Percentiles rank a stretch among this genome's conserved stretches.
phyloP scores from a whole-genome alignment of 225 moss, liverwort and hornwort genomes.

The Sphagnum contortum region DNA sequence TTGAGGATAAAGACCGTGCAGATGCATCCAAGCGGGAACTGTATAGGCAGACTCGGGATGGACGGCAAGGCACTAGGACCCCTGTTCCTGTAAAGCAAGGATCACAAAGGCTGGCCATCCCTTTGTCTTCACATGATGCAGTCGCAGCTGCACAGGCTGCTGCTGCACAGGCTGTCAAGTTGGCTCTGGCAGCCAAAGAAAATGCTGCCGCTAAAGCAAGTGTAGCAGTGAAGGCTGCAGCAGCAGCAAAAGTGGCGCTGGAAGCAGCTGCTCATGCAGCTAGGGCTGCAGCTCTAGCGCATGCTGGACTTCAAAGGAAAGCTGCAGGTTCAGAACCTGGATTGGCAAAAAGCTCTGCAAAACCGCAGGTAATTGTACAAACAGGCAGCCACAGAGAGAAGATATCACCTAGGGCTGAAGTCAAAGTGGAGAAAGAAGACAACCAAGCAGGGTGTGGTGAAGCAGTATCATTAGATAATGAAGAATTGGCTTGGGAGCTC shows the following conservation, averaged over 20 bases:
- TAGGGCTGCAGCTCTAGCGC: conserved; percentile 47
- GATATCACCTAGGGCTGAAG: conserved; percentile 28
- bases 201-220: conserved; percentile 74
- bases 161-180: conserved; percentile 59
- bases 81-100: conserved; percentile 17
- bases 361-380: conserved; percentile 42
- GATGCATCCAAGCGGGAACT: conserved; percentile 38
- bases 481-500: conserved; percentile 83
- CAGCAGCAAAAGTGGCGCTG: conserved; percentile 71
- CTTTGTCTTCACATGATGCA: conserved; percentile 45
- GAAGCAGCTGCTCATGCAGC: conserved; percentile 75
- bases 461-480: conserved; percentile 53
- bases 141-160: conserved; percentile 54
- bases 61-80: neutral
- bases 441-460: conserved; percentile 9
- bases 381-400: conserved; percentile 35
- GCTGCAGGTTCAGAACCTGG: conserved; percentile 27
- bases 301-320: conserved; percentile 49
- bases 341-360: conserved; percentile 13
- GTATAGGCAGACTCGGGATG: neutral
- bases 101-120: conserved; percentile 12
- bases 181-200: conserved; percentile 66
- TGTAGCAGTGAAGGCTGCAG: conserved; percentile 72
- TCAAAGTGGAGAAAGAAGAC: conserved; percentile 46
- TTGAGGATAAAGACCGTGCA: conserved; percentile 30